Evolutionary conservation across 2,329 filamentous ascomycete genomes (phyloP).

Genomic region (Aspergillus fumigatus): DNA sequence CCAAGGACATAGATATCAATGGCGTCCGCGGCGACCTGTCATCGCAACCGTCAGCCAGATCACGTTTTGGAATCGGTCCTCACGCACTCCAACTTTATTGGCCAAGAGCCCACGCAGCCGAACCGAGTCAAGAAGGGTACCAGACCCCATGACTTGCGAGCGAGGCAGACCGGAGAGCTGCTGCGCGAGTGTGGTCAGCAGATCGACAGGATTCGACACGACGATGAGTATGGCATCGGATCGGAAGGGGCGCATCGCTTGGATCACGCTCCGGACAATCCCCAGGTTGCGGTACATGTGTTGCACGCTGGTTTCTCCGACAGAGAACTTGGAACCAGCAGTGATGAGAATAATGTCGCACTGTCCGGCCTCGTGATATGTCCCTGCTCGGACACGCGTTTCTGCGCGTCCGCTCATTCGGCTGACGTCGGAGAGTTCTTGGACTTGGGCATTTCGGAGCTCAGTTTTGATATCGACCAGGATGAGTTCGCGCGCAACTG

Average conservation of each 20-base stretch:
- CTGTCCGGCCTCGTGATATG: constrained; percentile 47
- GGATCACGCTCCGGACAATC: constrained; percentile 46
- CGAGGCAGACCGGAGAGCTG: constrained; percentile 46
- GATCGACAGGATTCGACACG: constrained; percentile 53
- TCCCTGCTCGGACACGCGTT: constrained; percentile 44
- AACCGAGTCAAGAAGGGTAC: constrained; percentile 51
- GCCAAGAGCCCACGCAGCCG: constrained; percentile 37
- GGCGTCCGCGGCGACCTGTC: constrained; percentile 27
- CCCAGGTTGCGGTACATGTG: constrained; percentile 39
- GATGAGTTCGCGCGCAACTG: constrained; percentile 50
- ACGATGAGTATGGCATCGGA: constrained; percentile 47
- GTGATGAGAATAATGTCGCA: constrained; percentile 54
- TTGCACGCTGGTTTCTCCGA: constrained; percentile 43
- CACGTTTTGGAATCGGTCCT: neutral
- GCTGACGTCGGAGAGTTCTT: constrained; percentile 49
- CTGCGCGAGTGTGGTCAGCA: constrained; percentile 49
- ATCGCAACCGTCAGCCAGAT: constrained; percentile 5
- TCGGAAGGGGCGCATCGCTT: constrained; percentile 47
- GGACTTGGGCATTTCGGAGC: constrained; percentile 45
- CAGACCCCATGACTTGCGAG: constrained; percentile 50
- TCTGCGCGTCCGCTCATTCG: constrained; percentile 27
- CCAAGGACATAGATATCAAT: constrained; percentile 45
- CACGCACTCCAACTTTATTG: constrained; percentile 9
- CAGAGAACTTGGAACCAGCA: constrained; percentile 49
- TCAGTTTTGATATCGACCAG: constrained; percentile 45